A percentile compares a stretch with the other conserved stretches of the same genome.
Conservation (phyloP, 306 rosid species). For the Prunus salicina region DNA sequence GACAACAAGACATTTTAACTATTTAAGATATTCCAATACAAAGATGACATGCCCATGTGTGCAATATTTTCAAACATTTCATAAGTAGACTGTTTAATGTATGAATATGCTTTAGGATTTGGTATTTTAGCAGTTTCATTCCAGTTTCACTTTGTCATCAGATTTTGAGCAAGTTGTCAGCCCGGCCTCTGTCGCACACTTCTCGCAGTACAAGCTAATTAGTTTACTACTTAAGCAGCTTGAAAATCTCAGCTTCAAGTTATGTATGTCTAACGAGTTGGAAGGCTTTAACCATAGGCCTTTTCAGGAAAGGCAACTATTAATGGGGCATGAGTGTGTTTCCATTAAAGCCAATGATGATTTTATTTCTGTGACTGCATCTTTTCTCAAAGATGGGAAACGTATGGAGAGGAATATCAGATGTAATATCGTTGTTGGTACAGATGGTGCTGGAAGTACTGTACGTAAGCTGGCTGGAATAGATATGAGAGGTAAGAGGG, state of each 20-base stretch:
- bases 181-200: slow-evolving; percentile 89
- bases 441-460: slow-evolving; percentile 90
- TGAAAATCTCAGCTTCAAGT: slow-evolving; percentile 56
- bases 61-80: background rate
- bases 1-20: background rate
- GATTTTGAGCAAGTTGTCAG: slow-evolving; percentile 76
- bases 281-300: slow-evolving; percentile 29
- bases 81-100: background rate
- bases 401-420: slow-evolving; percentile 46
- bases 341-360: slow-evolving; percentile 51
- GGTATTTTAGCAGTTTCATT: slow-evolving; percentile 14
- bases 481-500: slow-evolving; percentile 79
- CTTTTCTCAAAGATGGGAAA: slow-evolving; percentile 55
- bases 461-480: slow-evolving; percentile 78
- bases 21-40: background rate
- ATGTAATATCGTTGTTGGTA: slow-evolving; percentile 67
- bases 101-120: background rate
- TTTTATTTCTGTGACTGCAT: slow-evolving; percentile 49
- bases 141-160: slow-evolving; percentile 40
- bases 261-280: slow-evolving; percentile 36
- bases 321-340: slow-evolving; percentile 82
- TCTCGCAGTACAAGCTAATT: slow-evolving; percentile 78
- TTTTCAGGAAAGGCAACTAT: slow-evolving; percentile 45
- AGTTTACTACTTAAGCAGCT: slow-evolving; percentile 64
- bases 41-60: too few species aligned